Percentiles rank a stretch among this genome's conserved stretches.
Evolutionary conservation across 2,329 filamentous ascomycete species (phyloP).

Genomic region (Microcyclosporella mali): DNA sequence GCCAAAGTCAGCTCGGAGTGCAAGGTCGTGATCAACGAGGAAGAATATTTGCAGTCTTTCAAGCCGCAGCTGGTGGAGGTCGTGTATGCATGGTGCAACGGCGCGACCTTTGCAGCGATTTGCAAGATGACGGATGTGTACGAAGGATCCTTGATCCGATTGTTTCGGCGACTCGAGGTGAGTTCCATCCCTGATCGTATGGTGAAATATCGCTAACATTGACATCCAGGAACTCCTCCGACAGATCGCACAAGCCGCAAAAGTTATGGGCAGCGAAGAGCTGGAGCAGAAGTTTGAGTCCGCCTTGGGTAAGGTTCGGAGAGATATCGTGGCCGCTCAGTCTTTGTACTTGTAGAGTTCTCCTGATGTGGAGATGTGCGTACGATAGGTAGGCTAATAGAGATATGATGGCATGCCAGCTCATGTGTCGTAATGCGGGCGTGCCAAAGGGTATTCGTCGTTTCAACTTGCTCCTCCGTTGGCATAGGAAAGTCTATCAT

Average conservation of each 20-base stretch:
- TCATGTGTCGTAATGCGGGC: too few species aligned
- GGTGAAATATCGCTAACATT: too few species aligned
- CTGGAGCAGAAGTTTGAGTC: conserved; percentile 87
- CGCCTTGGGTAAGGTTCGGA: conserved; percentile 74
- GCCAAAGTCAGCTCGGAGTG: conserved; percentile 93
- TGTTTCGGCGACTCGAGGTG: conserved; percentile 81
- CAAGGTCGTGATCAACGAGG: conserved; percentile 89
- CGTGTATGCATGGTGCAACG: conserved; percentile 84
- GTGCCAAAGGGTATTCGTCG: too few species aligned
- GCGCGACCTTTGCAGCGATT: conserved; percentile 83
- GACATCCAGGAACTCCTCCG: conserved; percentile 63
- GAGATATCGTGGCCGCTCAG: conserved; percentile 92
- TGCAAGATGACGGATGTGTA: conserved; percentile 99
- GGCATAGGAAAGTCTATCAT: too few species aligned
- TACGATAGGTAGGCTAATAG: too few species aligned
- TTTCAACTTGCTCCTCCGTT: too few species aligned
- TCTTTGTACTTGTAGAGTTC: conserved; percentile 80
- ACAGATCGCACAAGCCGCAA: conserved; percentile 91
- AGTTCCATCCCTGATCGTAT: too few species aligned
- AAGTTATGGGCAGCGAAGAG: conserved; percentile 97
- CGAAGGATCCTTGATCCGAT: conserved; percentile 89
- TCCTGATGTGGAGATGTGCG: too few species aligned
- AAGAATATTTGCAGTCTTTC: conserved; percentile 83
- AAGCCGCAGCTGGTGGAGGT: conserved; percentile 98
- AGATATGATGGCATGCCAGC: too few species aligned